A percentile compares a stretch with the other conserved stretches of the same genome.
These are phyloP conservation scores for Lotmaria passim DNA, from an alignment of 208 protist species.

Conservation along the genomic window DNA sequence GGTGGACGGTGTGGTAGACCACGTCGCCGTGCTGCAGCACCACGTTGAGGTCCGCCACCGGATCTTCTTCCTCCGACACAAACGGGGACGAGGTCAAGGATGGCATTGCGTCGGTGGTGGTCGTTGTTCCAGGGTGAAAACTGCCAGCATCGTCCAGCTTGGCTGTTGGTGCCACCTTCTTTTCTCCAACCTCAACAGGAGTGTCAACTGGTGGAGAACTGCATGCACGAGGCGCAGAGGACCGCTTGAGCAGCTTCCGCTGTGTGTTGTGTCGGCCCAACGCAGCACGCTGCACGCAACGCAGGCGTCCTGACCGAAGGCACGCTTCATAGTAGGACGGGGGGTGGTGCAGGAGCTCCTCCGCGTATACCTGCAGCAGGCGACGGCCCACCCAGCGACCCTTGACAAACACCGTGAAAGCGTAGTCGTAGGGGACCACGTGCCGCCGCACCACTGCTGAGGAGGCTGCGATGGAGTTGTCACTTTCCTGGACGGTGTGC, in stretches of 20 bases:
- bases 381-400: constrained; percentile 90
- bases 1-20: constrained; percentile 91
- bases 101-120: too few relatives aligned
- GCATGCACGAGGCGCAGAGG: not conserved
- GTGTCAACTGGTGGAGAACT: not conserved
- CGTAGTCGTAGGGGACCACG: constrained; percentile 91
- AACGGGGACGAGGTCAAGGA: not conserved
- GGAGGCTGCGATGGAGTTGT: not conserved
- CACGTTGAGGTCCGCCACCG: constrained; percentile 1
- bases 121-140: too few relatives aligned
- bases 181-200: too few relatives aligned
- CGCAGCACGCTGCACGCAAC: constrained; percentile 27
- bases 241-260: constrained; percentile 50
- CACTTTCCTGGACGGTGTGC: constrained; percentile 47
- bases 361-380: constrained; percentile 88
- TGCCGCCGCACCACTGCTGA: constrained; percentile 44
- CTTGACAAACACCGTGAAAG: constrained; percentile 92
- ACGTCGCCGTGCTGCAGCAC: constrained; percentile 79
- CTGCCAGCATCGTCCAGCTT: too few relatives aligned
- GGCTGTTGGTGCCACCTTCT: not conserved
- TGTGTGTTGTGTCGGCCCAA: constrained; percentile 41
- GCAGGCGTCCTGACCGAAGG: constrained; percentile 75
- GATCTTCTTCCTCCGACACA: not conserved
- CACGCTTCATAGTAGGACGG: constrained; percentile 87
- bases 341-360: constrained; percentile 87